These are phyloP conservation scores for Sonneratia alba DNA, from an alignment of 345 rosid genomes.

Conservation along the genomic window DNA sequence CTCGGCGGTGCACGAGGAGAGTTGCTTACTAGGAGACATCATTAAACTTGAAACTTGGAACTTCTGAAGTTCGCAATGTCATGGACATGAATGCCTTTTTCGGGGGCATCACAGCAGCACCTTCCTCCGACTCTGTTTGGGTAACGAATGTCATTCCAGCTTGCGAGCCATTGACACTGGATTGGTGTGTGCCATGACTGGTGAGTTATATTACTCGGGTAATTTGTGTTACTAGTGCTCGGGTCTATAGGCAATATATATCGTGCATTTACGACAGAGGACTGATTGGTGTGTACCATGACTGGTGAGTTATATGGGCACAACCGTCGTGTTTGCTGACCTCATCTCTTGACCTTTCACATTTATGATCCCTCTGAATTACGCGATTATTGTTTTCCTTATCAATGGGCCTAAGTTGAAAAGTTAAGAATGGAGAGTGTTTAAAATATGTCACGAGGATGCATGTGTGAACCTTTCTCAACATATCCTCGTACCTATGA, in stretches of 20 bases:
- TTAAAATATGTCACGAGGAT: slow-evolving; percentile 13
- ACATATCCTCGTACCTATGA: slow-evolving; percentile 96
- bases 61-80: slow-evolving; percentile 64
- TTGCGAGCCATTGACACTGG: slow-evolving; percentile 64
- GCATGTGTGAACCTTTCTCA: slow-evolving; percentile 98
- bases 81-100: slow-evolving; percentile 97
- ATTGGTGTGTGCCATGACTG: neutral
- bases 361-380: neutral
- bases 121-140: slow-evolving; percentile 75
- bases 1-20: no score
- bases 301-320: neutral
- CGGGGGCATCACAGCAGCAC: slow-evolving; percentile 90
- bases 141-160: slow-evolving; percentile 92
- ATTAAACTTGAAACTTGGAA: slow-evolving; percentile 57
- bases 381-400: neutral
- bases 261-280: slow-evolving; percentile 62
- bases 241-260: no score
- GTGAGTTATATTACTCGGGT: no score
- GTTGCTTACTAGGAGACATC: slow-evolving; percentile 36
- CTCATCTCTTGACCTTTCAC: neutral
- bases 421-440: neutral
- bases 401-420: neutral
- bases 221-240: no score
- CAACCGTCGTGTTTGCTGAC: no score
- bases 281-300: slow-evolving; percentile 21